Base-by-base conservation (phyloP, 192 early-diverging fungal genomes). In the Coemansia sp. region DNA sequence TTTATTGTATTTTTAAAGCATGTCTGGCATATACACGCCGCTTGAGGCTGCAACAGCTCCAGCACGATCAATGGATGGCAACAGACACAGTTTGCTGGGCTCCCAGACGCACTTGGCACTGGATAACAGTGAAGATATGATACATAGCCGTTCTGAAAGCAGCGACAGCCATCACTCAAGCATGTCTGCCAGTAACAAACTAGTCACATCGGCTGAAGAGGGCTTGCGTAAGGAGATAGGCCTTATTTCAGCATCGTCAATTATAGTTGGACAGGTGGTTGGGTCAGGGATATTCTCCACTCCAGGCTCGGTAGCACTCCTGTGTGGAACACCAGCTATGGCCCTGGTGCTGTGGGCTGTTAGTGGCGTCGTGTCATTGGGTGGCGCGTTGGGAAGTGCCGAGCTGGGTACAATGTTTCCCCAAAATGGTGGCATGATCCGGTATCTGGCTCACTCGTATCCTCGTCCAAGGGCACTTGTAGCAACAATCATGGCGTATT, bases 381-480 rank as follows among this genome's bases (percentile, higher is more conserved):
- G 83, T 9, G 94, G 93, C 36, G 88, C 87, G 0, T 68, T 93
- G 42, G 88, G 87, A 57, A 94, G 93, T 63, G 88, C 91, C 6
- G 94, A 97, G 61, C 75, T 97, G 8, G 94, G 94, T 6, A 82
- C 91, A 8, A 86, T 88, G 69, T 82, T 93, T 21, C 93, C 94
- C 7, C 78, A 81, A 42, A 91, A 89, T 58, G 94, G 94, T 43
- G 94, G 93, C 10, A 93, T 94, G 63, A 82, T 87, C 60, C 82
- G 87, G 1, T 97, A 97, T 71, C 67, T 97, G 16, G 78, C 86
- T 20, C 81, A 86, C 56, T 85, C 89, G 5, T 82, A 75, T 47
- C 71, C 43, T 15, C 53, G 59, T 16, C 83, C 83, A 0, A 70
- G 69, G 6, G 68, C 74, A 11, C 59, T 84, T 5, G 50, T 81